These are phyloP conservation scores for Pseudocercospora fijiensis DNA, from an alignment of 2,329 filamentous ascomycete genomes.

Conservation along the genomic window DNA sequence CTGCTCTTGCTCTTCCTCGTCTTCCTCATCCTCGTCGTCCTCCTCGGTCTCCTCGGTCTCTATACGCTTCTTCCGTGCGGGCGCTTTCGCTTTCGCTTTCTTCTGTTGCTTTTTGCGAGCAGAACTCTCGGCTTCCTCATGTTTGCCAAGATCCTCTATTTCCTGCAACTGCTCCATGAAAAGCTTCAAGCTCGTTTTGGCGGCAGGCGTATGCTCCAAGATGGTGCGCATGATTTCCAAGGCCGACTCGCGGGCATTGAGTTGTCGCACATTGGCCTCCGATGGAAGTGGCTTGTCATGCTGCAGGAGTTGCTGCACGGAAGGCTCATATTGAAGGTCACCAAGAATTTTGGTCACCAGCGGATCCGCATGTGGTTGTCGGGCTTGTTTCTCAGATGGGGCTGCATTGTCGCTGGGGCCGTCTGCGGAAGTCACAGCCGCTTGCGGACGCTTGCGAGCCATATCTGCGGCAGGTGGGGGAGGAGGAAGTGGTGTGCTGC, in stretches of 20 bases:
- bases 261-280: slow-evolving; percentile 9
- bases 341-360: slow-evolving; percentile 19
- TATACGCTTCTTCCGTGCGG: background rate
- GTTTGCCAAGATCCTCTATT: slow-evolving; percentile 7
- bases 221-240: slow-evolving; percentile 17
- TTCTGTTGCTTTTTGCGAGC: background rate
- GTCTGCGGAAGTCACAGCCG: background rate
- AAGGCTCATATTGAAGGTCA: slow-evolving; percentile 17
- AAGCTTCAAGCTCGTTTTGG: slow-evolving; percentile 9
- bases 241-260: slow-evolving; percentile 12
- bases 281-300: slow-evolving; percentile 10
- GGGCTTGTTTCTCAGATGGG: background rate
- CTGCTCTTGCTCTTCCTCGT: background rate
- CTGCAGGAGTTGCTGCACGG: slow-evolving; percentile 15
- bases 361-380: slow-evolving; percentile 12
- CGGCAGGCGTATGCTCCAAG: slow-evolving; percentile 12
- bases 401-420: background rate
- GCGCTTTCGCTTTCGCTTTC: background rate
- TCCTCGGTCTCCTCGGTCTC: slow-evolving; percentile 5
- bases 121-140: background rate
- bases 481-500: background rate
- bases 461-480: background rate
- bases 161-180: slow-evolving; percentile 12
- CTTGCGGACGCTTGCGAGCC: background rate
- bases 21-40: background rate